Evolutionary conservation across 2,329 filamentous ascomycete species (phyloP), one percentile per base, ranked within the genome.

Genomic region (Neofusicoccum kwambonambiense): DNA sequence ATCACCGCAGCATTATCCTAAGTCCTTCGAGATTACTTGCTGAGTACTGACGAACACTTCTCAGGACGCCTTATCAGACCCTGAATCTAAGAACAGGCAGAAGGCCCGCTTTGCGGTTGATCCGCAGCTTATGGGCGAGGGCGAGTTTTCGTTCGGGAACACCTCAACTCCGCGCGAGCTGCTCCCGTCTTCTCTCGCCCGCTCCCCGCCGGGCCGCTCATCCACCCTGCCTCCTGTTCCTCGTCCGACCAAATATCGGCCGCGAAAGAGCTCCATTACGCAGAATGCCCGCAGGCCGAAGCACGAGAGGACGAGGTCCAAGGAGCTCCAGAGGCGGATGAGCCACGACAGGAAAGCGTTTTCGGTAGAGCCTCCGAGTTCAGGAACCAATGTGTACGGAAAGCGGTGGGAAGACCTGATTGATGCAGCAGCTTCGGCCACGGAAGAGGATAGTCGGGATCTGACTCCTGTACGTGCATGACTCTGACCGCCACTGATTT

Each of bases 401-500:
- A 96, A 95, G 80, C 86, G 94, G 72, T 98, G 94, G 95, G 92
- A 97, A 78, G 94, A 98, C 77, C 84, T 98, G 67, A 96, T 98
- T 69, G 93, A 97, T 78, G 94, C 94, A 61, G 94, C 91, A 63
- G 93, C 94, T 37, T 97, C 92, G 67, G 93, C 93, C 34, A 96
- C 92, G 3, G 93, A 96, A 79, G 94, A 95, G 74, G 92, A 96
- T 76, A 93, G 93, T 69, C 81, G 86, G 74, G 93, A 97, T 77
- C 87, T 94, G 75, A 96, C 92, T 75, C 91, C 91, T 73, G 91
- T 96, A 86, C 83, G 89, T 54, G 44, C 63, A 61, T 34, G 50
- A 42, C 34, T 42, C 35, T 54, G 51, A 42, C 49, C 47, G 56
- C 56, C 31, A 60, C 42, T 60, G 56, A 60, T 60, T 57, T 60